Evolutionary conservation across 129 eudicot species (phyloP), one percentile per base, ranked within the genome.

Genomic region (Tanacetum coccineum): DNA sequence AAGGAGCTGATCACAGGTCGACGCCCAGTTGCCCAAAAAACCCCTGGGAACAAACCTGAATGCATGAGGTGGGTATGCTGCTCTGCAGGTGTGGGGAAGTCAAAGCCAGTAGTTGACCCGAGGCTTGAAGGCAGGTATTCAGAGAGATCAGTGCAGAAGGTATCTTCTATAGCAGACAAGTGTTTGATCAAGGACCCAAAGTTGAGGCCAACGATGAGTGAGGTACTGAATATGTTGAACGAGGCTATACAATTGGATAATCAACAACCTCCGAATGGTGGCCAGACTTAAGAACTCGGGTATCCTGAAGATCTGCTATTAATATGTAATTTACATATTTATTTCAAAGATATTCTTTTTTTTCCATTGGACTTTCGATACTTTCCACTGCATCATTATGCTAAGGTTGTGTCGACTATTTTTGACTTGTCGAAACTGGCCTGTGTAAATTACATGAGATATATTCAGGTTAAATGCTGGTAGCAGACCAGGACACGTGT

Each of bases 1-100:
- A 59, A 78, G 48, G 91, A 88, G 64, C 86, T 88, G 21, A 84
- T 88, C 56, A 82, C 89, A 0, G 96, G 96, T 19, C 78, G 80
- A 65, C 83, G 70, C 40, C 88, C 96, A 22, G 6, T 73, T 40
- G 74, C 80, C 57, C 79, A 82, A 57, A 79, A 80, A 13, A 75
- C 76, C 57, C 78, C 95, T 3, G 84, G 63, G 64, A 66, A 55
- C 21, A 83, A 82, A 70, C 82, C 80, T 44, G 70, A 75, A 59
- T 81, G 81, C 73, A 53, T 85, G 56, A 79, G 74, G 20, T 85
- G 84, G 91, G 81, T 85, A 42, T 80, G 85, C 50, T 87, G 86
- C 10, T 72, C 70, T 68, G 63, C 82, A 5, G 77, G 71, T 63
- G 67, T 79, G 19, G 87, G 71, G 72, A 75, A 72, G 59, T 85